Percentiles rank a stretch among this genome's conserved stretches.
phyloP scores from a whole-genome alignment of 2,329 filamentous ascomycete genomes.

The Diaporthe batatas region DNA sequence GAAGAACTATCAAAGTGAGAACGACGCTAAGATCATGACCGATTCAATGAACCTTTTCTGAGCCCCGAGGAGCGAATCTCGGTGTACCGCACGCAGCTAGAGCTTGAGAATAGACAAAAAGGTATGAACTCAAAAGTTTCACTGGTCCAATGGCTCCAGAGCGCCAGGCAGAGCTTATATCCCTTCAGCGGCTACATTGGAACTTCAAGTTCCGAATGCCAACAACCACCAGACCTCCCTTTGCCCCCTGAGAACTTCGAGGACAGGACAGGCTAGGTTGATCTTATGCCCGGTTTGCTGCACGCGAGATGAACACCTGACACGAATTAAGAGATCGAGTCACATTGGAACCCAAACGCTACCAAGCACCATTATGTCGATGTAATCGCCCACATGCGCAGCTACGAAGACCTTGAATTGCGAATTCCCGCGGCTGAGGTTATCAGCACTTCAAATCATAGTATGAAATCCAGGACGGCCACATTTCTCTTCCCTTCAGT shows the following conservation, averaged over 20 bases:
- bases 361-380: no score
- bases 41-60: background rate
- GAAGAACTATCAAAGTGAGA: background rate
- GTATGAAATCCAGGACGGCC: constrained; percentile 54
- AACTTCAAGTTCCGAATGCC: no score
- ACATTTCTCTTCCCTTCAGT: constrained; percentile 46
- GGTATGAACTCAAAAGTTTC: background rate
- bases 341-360: no score
- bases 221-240: no score
- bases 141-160: background rate
- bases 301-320: no score
- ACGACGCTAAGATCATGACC: background rate
- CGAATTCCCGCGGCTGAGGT: no score
- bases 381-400: background rate
- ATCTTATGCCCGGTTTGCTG: no score
- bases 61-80: background rate
- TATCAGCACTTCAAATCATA: constrained; percentile 40
- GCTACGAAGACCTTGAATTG: background rate
- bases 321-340: no score
- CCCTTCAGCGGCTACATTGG: no score
- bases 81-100: background rate
- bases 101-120: background rate
- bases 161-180: background rate
- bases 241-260: no score
- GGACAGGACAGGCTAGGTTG: no score